These are phyloP conservation scores for Arxiozyma slooffiae DNA, from an alignment of 1,139 yeast species.

Conservation along the genomic window DNA sequence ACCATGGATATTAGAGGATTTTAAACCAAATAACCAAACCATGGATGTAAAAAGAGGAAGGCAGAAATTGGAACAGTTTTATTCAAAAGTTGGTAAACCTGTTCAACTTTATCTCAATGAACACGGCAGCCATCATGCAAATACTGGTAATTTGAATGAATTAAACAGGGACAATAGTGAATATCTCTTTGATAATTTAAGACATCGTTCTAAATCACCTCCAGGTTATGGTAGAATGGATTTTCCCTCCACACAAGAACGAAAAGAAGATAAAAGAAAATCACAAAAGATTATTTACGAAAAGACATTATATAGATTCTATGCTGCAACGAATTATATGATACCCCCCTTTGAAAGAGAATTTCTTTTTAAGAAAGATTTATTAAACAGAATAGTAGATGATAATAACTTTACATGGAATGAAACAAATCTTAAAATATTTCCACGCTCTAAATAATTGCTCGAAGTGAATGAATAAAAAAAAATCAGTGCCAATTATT, in stretches of 20 bases:
- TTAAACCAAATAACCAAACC: constrained; percentile 21
- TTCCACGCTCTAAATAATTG: not conserved
- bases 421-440: constrained; percentile 18
- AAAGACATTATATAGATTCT: constrained; percentile 35
- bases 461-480: too few species aligned
- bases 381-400: constrained; percentile 36
- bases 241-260: constrained; percentile 54
- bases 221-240: constrained; percentile 57
- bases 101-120: not conserved
- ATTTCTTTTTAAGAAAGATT: constrained; percentile 23
- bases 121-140: not conserved
- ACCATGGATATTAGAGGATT: constrained; percentile 32
- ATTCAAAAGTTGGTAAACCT: constrained; percentile 17
- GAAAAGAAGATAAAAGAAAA: constrained; percentile 28
- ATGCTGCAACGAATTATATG: constrained; percentile 29
- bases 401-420: constrained; percentile 34
- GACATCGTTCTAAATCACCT: constrained; percentile 47
- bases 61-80: constrained; percentile 12
- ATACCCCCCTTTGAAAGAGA: constrained; percentile 26
- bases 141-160: not conserved
- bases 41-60: constrained; percentile 10
- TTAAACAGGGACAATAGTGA: constrained; percentile 5
- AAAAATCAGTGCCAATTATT: not conserved
- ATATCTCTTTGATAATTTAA: constrained; percentile 24
- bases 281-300: constrained; percentile 28